Conservation (phyloP, 192 early-diverging fungal genomes). For the Phycomyces nitens region DNA sequence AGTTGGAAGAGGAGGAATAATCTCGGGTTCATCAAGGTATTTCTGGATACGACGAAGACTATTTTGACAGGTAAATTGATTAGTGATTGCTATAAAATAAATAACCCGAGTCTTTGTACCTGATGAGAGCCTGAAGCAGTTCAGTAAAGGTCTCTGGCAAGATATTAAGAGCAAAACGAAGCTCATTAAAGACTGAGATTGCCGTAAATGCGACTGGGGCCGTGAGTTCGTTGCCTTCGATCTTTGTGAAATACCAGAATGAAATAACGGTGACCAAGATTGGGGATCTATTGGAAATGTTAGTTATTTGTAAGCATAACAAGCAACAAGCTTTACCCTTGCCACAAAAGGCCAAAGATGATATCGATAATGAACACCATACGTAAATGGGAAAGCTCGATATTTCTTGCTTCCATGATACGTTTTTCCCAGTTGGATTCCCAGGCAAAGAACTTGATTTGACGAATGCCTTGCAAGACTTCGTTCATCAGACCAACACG, state of each 20-base stretch:
- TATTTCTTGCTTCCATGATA: conserved; percentile 51
- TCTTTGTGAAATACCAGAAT: conserved; percentile 32
- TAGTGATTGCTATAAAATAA: neutral
- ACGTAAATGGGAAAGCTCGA: conserved; percentile 41
- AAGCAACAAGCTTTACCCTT: conserved; percentile 46
- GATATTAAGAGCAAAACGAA: conserved; percentile 79
- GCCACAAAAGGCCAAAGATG: conserved; percentile 21
- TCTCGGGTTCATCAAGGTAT: conserved; percentile 45
- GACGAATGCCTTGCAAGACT: conserved; percentile 78
- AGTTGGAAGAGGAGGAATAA: conserved; percentile 27
- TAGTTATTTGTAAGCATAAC: neutral
- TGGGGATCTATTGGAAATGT: conserved; percentile 12
- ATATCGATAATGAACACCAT: conserved; percentile 9
- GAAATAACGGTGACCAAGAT: conserved; percentile 33
- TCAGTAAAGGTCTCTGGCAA: conserved; percentile 76
- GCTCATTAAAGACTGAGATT: conserved; percentile 82
- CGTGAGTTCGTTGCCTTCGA: conserved; percentile 50
- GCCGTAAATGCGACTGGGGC: conserved; percentile 79
- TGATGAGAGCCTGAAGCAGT: conserved; percentile 69
- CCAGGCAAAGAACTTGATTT: conserved; percentile 89
- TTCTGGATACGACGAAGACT: conserved; percentile 44
- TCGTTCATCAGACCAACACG: conserved; percentile 65
- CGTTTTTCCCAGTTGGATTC: conserved; percentile 44
- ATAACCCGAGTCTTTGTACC: conserved; percentile 5
- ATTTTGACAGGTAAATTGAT: neutral